Percentiles rank a stretch among this genome's conserved stretches.
These are phyloP conservation scores for Solanum sitiens DNA, from an alignment of 257 asterid species.

Conservation along the genomic window DNA sequence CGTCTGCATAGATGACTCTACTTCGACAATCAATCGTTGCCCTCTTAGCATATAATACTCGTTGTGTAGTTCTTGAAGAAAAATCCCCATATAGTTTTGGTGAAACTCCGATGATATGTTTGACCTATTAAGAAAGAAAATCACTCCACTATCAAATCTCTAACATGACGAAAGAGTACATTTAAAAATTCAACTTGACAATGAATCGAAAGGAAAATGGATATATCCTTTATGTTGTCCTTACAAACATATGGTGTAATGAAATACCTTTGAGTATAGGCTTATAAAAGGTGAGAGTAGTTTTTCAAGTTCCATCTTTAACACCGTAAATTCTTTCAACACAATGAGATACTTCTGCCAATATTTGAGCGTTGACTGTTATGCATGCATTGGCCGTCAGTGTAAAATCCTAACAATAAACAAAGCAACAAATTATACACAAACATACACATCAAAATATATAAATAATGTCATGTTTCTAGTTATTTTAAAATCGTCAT, in stretches of 20 bases:
- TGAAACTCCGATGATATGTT: no score
- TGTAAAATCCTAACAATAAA: constrained; percentile 56
- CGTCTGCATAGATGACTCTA: no score
- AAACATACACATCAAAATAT: not conserved
- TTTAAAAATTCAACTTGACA: not conserved
- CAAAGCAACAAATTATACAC: not conserved
- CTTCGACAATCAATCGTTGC: no score
- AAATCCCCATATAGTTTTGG: no score
- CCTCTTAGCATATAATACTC: no score
- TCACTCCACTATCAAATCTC: not conserved
- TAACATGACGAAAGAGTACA: no score
- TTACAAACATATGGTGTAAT: not conserved
- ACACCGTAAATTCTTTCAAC: not conserved
- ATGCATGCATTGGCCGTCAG: constrained; percentile 94
- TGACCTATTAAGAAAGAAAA: no score
- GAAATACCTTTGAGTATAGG: not conserved
- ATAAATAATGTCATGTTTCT: not conserved
- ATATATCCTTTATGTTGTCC: not conserved
- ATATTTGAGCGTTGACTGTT: constrained; percentile 74
- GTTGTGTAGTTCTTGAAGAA: no score
- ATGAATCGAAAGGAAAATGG: not conserved
- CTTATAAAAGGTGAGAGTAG: not conserved
- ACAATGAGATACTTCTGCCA: constrained; percentile 7
- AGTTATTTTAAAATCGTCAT: no score
- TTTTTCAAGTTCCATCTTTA: not conserved